Evolutionary conservation across 2,329 filamentous ascomycete genomes (phyloP).

Genomic region (Zarea fungicola): DNA sequence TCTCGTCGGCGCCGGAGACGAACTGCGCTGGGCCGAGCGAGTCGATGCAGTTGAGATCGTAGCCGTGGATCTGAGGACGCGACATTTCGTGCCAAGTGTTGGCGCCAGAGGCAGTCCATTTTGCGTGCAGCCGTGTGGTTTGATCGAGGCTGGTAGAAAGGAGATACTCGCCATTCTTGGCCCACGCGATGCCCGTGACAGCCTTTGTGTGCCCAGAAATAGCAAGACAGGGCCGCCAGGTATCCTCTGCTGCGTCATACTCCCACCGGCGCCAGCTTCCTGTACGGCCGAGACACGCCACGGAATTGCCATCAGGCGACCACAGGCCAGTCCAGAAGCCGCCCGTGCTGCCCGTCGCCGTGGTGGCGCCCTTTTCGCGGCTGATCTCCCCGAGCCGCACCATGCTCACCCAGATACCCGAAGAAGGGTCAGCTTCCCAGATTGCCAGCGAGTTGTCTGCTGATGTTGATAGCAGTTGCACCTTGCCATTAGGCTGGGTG

Average conservation of each 20-base stretch:
- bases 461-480: constrained; percentile 80
- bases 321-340: constrained; percentile 96
- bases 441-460: constrained; percentile 93
- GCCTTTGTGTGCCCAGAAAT: constrained; percentile 79
- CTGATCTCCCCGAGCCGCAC: constrained; percentile 90
- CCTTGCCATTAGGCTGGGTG: constrained; percentile 42
- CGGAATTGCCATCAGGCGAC: constrained; percentile 69
- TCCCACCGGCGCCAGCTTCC: constrained; percentile 91
- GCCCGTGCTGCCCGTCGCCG: constrained; percentile 89
- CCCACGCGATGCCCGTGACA: constrained; percentile 80
- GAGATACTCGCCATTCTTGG: constrained; percentile 73
- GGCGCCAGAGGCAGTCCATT: constrained; percentile 55
- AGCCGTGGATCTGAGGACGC: constrained; percentile 93
- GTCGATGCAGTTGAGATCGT: constrained; percentile 93
- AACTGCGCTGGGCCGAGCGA: constrained; percentile 69
- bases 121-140: constrained; percentile 80
- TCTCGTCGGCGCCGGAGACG: constrained; percentile 93
- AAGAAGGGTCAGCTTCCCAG: constrained; percentile 79
- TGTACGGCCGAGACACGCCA: constrained; percentile 81
- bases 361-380: constrained; percentile 90
- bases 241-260: constrained; percentile 52
- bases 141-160: constrained; percentile 89
- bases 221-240: constrained; percentile 72
- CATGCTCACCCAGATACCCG: constrained; percentile 86
- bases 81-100: constrained; percentile 92